Percentiles rank a stretch among this genome's conserved stretches.
These are phyloP conservation scores for Botrytis paeoniae DNA, from an alignment of 2,329 filamentous ascomycete species.

Conservation along the genomic window DNA sequence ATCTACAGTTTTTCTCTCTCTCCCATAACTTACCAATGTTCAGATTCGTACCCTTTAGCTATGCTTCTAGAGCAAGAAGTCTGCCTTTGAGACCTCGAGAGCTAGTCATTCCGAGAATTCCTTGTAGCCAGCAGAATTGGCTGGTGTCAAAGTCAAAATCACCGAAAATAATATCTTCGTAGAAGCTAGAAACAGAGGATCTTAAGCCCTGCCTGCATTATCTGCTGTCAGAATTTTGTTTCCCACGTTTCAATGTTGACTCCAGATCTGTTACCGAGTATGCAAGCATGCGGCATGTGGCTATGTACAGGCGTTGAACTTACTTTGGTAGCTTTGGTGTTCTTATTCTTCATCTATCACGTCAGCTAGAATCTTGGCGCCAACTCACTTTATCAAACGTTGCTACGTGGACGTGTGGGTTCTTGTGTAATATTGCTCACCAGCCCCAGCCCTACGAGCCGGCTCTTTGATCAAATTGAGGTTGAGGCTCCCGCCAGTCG, in stretches of 20 bases:
- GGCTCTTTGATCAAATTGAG: not conserved
- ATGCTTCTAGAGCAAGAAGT: not conserved
- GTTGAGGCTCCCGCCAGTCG: not conserved
- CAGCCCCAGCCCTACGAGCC: conserved; percentile 13
- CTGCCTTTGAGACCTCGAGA: not conserved
- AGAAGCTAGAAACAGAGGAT: conserved; percentile 23
- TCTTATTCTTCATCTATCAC: conserved; percentile 8
- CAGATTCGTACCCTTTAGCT: not conserved
- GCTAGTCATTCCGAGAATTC: not conserved
- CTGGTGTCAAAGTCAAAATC: not conserved
- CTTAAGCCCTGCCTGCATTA: conserved; percentile 25
- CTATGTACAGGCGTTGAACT: conserved; percentile 15
- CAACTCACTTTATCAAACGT: not conserved
- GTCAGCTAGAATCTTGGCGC: conserved; percentile 13
- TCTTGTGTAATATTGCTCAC: not conserved
- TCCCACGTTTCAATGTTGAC: conserved; percentile 23
- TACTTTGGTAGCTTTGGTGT: not conserved
- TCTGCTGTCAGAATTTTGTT: conserved; percentile 25
- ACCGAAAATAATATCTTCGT: not conserved
- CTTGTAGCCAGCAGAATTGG: not conserved
- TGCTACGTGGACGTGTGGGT: conserved; percentile 17
- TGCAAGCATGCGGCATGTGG: conserved; percentile 20
- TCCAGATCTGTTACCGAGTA: conserved; percentile 26
- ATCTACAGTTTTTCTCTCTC: not conserved
- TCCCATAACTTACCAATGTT: not conserved